phyloP scores from a whole-genome alignment of 257 asterid genomes.

The Paulownia fortunei region DNA sequence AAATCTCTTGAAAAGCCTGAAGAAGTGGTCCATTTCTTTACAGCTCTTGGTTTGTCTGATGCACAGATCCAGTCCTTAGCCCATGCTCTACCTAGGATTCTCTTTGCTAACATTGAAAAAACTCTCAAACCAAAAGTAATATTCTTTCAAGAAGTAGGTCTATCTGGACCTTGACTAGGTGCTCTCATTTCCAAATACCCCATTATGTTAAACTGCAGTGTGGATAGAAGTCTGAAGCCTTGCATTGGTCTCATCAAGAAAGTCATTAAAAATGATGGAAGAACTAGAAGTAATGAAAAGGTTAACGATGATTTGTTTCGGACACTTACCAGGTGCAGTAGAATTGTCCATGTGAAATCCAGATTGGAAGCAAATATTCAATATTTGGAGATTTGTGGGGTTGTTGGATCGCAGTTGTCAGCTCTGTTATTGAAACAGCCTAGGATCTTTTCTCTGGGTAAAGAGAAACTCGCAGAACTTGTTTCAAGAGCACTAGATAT shows the following conservation, averaged over 20 bases:
- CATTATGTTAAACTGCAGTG: conserved; percentile 19
- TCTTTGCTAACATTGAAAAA: conserved; percentile 32
- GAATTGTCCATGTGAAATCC: neutral
- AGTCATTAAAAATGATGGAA: conserved; percentile 27
- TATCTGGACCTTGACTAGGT: conserved; percentile 35
- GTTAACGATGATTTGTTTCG: conserved; percentile 27
- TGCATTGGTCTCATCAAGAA: conserved; percentile 19
- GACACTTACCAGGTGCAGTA: conserved; percentile 28
- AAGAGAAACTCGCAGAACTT: conserved; percentile 24
- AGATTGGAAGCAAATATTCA: conserved; percentile 34
- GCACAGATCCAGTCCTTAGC: conserved; percentile 20
- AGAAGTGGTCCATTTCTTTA: conserved; percentile 20
- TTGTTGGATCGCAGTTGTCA: conserved; percentile 38
- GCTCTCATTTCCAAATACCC: conserved; percentile 35
- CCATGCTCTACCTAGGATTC: conserved; percentile 19
- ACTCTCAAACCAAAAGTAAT: conserved; percentile 43
- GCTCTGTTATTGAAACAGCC: conserved; percentile 34
- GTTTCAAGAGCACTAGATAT: conserved; percentile 34
- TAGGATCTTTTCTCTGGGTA: conserved; percentile 22
- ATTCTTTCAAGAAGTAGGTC: conserved; percentile 44
- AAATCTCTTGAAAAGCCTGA: conserved; percentile 9
- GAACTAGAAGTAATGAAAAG: neutral
- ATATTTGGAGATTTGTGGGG: conserved; percentile 42
- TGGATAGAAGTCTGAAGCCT: conserved; percentile 39
- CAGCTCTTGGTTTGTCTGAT: conserved; percentile 27